Evolutionary conservation across 2,329 filamentous ascomycete species (phyloP).

Genomic region (Aureobasidium sp.): DNA sequence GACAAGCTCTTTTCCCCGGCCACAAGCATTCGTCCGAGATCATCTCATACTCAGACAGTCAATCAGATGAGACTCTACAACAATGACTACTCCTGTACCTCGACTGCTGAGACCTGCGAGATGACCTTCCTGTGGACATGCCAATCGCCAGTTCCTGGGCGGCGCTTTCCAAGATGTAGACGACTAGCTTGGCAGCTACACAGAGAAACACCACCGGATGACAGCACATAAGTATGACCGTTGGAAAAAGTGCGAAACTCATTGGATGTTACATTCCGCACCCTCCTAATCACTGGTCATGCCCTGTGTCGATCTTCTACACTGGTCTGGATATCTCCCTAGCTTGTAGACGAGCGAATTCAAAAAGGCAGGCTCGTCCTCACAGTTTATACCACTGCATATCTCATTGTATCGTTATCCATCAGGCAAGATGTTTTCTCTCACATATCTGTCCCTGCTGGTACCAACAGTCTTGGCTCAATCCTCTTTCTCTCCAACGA

Average conservation of each 20-base stretch:
- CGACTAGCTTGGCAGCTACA: conserved; percentile 1
- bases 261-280: conserved; percentile 3
- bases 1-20: not conserved
- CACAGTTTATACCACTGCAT: not conserved
- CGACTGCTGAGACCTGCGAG: not conserved
- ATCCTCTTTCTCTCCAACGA: conserved; percentile 53
- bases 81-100: not conserved
- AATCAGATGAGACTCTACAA: not conserved
- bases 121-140: not conserved
- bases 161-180: not conserved
- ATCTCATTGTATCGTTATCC: not conserved
- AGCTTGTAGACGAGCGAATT: not conserved
- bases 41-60: not conserved
- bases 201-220: not conserved
- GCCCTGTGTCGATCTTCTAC: conserved; percentile 1
- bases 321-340: not conserved
- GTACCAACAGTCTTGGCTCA: conserved; percentile 11
- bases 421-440: conserved; percentile 12
- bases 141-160: not conserved
- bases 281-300: conserved; percentile 8
- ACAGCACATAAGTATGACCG: conserved; percentile 11
- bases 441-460: conserved; percentile 9
- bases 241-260: not conserved
- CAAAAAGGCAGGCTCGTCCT: not conserved
- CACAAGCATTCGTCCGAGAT: not conserved